A percentile compares a stretch with the other conserved stretches of the same genome.
Evolutionary conservation across 2,329 filamentous ascomycete genomes (phyloP).

Genomic region (Fusarium tanahbumbuense): DNA sequence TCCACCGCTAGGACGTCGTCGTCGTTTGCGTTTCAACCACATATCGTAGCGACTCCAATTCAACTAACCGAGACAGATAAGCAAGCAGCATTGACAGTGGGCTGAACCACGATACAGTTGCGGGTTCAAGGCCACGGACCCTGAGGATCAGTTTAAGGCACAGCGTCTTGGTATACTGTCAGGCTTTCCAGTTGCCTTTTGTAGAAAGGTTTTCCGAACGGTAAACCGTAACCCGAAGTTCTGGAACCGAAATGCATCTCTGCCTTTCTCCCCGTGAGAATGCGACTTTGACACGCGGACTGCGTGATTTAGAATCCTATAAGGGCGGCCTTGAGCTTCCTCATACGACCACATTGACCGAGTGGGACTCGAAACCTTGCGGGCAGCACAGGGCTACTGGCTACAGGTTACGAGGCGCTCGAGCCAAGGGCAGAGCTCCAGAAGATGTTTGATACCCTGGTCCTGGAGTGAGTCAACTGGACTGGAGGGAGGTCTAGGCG

Average conservation of each 20-base stretch:
- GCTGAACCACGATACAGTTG: not conserved
- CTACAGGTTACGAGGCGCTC: slow-evolving; percentile 5
- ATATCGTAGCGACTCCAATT: slow-evolving; percentile 3
- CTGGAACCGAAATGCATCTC: slow-evolving; percentile 23
- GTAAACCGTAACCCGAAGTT: slow-evolving; percentile 19
- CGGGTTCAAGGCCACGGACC: not conserved
- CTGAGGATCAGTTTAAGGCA: slow-evolving; percentile 13
- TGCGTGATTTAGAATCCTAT: slow-evolving; percentile 12
- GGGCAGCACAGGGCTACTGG: slow-evolving; percentile 2
- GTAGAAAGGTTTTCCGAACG: slow-evolving; percentile 23
- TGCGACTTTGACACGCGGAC: slow-evolving; percentile 10
- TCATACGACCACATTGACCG: slow-evolving; percentile 35
- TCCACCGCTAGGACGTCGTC: not conserved
- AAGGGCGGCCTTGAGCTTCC: slow-evolving; percentile 26
- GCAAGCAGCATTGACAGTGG: not conserved
- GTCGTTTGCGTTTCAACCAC: slow-evolving; percentile 21
- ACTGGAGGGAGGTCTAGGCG: not conserved
- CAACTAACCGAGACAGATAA: slow-evolving; percentile 19
- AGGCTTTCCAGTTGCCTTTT: slow-evolving; percentile 11
- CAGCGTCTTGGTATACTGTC: not conserved
- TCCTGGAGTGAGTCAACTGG: not conserved
- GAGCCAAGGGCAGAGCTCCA: slow-evolving; percentile 3
- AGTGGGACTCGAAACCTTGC: slow-evolving; percentile 24
- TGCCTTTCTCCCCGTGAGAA: not conserved
- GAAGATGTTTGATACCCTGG: slow-evolving; percentile 18